These are phyloP conservation scores for Poa annua DNA, from an alignment of 176 grass and related monocot genomes.

Conservation along the genomic window DNA sequence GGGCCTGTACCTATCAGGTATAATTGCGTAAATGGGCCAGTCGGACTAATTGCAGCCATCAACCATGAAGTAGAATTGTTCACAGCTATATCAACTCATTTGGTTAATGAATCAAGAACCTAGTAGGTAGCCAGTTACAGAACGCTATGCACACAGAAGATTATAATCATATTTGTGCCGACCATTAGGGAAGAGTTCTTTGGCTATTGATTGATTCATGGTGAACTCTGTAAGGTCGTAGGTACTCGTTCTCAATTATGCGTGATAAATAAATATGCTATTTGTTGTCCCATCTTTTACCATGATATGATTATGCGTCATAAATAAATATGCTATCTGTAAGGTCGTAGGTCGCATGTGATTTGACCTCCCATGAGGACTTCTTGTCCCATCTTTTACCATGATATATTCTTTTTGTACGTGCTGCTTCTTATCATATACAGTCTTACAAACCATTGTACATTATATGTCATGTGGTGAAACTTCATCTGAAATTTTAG, in stretches of 20 bases:
- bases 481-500: conserved; percentile 49
- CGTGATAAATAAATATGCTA: no score
- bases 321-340: no score
- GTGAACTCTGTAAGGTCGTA: no score
- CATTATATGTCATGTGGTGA: conserved; percentile 6
- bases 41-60: background rate
- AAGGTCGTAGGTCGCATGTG: no score
- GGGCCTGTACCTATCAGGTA: background rate
- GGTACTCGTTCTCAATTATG: no score
- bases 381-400: background rate
- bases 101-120: background rate
- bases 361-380: background rate
- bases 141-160: background rate
- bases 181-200: background rate
- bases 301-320: background rate
- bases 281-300: background rate
- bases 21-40: background rate
- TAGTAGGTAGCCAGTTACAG: background rate
- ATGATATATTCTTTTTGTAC: conserved; percentile 9
- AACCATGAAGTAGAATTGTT: background rate
- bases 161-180: background rate
- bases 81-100: conserved; percentile 12
- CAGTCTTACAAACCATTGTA: background rate
- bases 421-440: conserved; percentile 28
- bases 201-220: background rate